Base-by-base conservation (phyloP, 2,329 filamentous ascomycete species). In the Shiraia sp. region DNA sequence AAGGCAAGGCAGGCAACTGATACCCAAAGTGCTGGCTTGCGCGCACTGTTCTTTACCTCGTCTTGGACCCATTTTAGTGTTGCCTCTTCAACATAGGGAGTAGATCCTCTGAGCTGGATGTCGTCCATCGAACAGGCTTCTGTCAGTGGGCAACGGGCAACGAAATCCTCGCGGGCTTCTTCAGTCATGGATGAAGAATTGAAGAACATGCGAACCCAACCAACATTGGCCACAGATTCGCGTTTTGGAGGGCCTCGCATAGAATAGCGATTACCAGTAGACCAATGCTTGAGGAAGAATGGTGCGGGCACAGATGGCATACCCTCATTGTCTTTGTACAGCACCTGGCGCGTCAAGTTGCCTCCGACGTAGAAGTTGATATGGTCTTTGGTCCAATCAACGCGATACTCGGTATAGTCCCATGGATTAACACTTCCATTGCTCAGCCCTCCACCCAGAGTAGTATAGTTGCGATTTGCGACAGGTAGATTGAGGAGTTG, bases 131-230 rank as follows among this genome's bases (percentile, higher is more conserved):
- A 59, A 42, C 72, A 74, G 10, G 68, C 66, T 25, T 60, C 51
- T 3, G 48, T 33, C 10, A 59, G 17, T 13, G 53, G 41, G 36
- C 70, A 73, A 23, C 57, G 55, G 3, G 47, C 36, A 16, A 59
- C 52, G 36, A 68, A 71, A 6, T 56, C 48, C 9, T 55, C 46
- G 19, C 47, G 55, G 5, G 52, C 47, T 10, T 62, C 50, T 13
- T 61, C 39, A 7, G 61, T 72, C 57, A 66, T 72, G 6, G 65
- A 49, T 1, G 75, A 75, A 1, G 73, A 74, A 48, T 78, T 78
- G 66, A 78, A 78, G 52, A 78, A 78, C 19, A 73, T 59, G n/a
- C 75, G 68, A 8, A 72, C 66, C 71, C 73, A 78, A 6, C 63
- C 71, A 23, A 78, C 53, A 16, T 71, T 71, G 4, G 75, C 75